Conservation (phyloP, 306 rosid species). For the Cicer arietinum region DNA sequence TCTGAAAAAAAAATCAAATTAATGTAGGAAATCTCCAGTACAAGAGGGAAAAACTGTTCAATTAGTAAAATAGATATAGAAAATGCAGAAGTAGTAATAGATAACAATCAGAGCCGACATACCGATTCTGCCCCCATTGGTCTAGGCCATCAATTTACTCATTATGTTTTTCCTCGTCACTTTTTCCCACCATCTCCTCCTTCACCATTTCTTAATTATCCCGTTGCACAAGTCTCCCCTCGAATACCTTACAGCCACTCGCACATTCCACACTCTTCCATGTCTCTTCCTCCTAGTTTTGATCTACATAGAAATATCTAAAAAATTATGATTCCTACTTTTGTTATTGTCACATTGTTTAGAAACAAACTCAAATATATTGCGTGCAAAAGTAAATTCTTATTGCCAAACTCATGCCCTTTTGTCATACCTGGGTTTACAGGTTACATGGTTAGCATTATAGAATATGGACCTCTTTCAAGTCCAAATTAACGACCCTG, state of each 20-base stretch:
- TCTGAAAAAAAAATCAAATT: background rate
- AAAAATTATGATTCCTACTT: no score
- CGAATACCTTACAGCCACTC: background rate
- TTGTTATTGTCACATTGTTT: no score
- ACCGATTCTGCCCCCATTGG: background rate
- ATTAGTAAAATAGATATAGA: background rate
- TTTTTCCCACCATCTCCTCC: background rate
- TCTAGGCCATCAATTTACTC: background rate
- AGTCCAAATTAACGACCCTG: background rate
- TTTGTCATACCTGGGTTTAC: no score
- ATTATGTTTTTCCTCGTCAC: background rate
- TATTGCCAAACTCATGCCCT: no score
- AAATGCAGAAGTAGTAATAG: background rate
- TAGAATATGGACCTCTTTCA: no score
- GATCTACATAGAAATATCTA: no score
- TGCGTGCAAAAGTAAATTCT: no score
- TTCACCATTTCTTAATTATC: background rate
- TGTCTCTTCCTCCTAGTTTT: background rate
- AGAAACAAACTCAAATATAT: no score
- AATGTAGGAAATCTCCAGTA: background rate
- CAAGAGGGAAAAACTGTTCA: background rate
- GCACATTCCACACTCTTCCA: conserved; percentile 1
- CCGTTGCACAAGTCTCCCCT: background rate
- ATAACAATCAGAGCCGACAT: background rate
- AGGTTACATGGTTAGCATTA: no score